These are phyloP conservation scores for Komagataea norvegica DNA, from an alignment of 1,139 yeast species.

Conservation along the genomic window DNA sequence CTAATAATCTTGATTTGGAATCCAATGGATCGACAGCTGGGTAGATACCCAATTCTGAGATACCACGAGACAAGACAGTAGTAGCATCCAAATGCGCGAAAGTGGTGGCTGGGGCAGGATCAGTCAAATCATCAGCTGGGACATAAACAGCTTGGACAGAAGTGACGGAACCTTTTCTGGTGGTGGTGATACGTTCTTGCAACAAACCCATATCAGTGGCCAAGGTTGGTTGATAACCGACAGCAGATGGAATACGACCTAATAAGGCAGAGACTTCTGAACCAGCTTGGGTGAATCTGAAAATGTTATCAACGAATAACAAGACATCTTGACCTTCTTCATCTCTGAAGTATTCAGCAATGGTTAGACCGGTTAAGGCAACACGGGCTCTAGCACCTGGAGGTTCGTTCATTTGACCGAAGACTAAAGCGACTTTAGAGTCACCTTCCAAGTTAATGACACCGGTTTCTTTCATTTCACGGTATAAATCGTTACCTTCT, in stretches of 20 bases:
- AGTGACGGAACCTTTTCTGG: slow-evolving; percentile 99
- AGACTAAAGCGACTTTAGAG: slow-evolving; percentile 98
- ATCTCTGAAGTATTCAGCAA: slow-evolving; percentile 99
- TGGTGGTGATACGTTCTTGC: slow-evolving; percentile 99
- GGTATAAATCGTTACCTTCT: slow-evolving; percentile 99
- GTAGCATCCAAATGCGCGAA: slow-evolving; percentile 99
- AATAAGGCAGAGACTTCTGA: slow-evolving; percentile 99
- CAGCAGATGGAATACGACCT: slow-evolving; percentile 99
- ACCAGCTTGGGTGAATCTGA: slow-evolving; percentile 99
- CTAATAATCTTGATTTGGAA: slow-evolving; percentile 98
- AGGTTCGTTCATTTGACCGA: slow-evolving; percentile 99
- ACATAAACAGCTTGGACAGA: slow-evolving; percentile 99
- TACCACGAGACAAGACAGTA: slow-evolving; percentile 99
- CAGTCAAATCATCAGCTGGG: slow-evolving; percentile 99
- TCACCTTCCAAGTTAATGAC: slow-evolving; percentile 99
- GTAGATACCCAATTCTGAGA: slow-evolving; percentile 99
- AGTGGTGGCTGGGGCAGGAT: slow-evolving; percentile 99
- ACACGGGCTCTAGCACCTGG: slow-evolving; percentile 99
- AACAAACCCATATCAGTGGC: slow-evolving; percentile 99
- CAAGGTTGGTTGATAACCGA: slow-evolving; percentile 99
- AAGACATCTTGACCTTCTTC: slow-evolving; percentile 99
- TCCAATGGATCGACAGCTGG: slow-evolving; percentile 99
- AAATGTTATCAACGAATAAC: slow-evolving; percentile 99
- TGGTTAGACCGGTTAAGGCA: slow-evolving; percentile 98
- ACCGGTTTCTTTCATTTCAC: slow-evolving; percentile 99